Base-by-base conservation (phyloP, 306 rosid genomes). In the Dryas octopetala region DNA sequence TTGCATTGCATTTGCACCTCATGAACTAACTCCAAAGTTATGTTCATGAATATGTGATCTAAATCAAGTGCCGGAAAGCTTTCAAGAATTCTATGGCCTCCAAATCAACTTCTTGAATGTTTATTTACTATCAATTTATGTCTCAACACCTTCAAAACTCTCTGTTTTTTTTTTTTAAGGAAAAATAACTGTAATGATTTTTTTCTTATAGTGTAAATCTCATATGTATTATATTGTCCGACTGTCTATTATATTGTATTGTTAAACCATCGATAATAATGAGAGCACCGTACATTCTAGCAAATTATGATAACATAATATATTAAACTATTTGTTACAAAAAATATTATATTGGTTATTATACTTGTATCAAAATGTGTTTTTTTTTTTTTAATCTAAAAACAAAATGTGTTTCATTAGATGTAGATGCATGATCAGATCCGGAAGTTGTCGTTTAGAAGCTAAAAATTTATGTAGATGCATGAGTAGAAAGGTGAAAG, bases 391-490 rank as follows among this genome's bases (percentile, higher is more conserved):
- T 28, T 28, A 28, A 28, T 2, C 32, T 2, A 57, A 57, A 1
- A 55, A 55, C 61, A 28, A 47, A 28, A 28, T 19, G 23, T 3
- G n/a, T 32, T 4, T 48, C 19, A 26, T 9, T 13, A 9, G 9
- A 66, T 17, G 14, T 28, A 19, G 0, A 51, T 10, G 3, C 28
- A 40, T 49, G 23, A 51, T 26, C 4, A 10, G 28, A 41, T 48
- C 7, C 58, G 68, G 67, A 14, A 14, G 50, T 26, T 71, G 76
- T 73, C 68, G 68, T 60, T 59, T 17, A 19, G 71, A 51, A 12
- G 57, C 68, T 26, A 49, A 62, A 47, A 32, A 0, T 0, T 46
- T 1, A 46, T 4, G 1, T 13, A 43, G 11, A 62, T 15, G 48
- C 67, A 62, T 15, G 67, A 15, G 17, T 4, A 62, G 16, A 7